Evolutionary conservation across 331 rosid genomes (phyloP), one percentile per base, ranked within the genome.

Genomic region (Pyrus hybrid): DNA sequence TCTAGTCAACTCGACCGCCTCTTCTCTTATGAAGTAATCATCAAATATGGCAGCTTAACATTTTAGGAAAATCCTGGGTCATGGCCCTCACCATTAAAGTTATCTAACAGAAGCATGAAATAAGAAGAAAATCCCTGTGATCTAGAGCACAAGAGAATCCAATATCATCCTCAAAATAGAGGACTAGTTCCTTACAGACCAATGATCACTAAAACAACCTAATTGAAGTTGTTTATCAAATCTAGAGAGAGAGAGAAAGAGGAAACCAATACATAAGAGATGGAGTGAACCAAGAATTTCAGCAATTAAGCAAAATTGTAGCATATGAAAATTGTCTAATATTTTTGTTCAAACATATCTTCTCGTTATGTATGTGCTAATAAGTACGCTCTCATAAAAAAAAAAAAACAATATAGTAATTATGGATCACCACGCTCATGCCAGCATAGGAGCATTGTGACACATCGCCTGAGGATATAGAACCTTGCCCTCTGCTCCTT

Each of bases 401-500:
- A 37, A 30, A 32, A 41, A 41, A 0, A 41, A 41, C 13, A 18
- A 51, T 7, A 51, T 51, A 23, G 33, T 1, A 21, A 13, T 75
- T 63, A 88, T 77, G 60, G 32, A 20, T 86, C 90, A 10, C 71
- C 83, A 17, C 62, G 77, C 68, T 88, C 91, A 43, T 85, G 89
- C 92, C 92, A 91, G 73, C 95, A 91, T 29, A 91, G 25, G 53
- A 91, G 92, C 95, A 91, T 91, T 33, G 86, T 76, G 82, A 91
- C 78, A 67, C 97, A 89, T 8, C 97, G 85, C 35, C 91, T 86
- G 76, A 91, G 88, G 67, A 91, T 89, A 26, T 89, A 91, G 85
- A 91, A 88, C 80, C 90, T 79, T 7, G 90, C 93, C 64, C 97
- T 77, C 30, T 85, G 93, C 77, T 91, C 93, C 84, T 88, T 89